A percentile compares a stretch with the other conserved stretches of the same genome.
Conservation (phyloP, 805 yeast genomes). For the Grigorovia yakushimaensis region DNA sequence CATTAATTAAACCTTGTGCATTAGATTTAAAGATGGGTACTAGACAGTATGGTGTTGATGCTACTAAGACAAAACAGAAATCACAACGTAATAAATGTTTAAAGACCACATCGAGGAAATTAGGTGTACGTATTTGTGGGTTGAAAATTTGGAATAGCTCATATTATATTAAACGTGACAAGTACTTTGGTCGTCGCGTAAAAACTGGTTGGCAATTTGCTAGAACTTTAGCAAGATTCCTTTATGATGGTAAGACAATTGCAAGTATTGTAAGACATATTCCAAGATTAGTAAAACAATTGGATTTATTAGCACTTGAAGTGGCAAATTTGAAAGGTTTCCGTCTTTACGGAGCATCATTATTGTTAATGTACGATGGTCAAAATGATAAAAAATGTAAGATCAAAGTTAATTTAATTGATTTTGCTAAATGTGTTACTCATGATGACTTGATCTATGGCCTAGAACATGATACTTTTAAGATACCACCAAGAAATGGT, state of each 20-base stretch:
- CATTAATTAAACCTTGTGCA: constrained; percentile 79
- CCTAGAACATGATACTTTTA: constrained; percentile 28
- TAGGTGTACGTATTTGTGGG: constrained; percentile 94
- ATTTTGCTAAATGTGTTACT: constrained; percentile 89
- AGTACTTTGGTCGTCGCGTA: constrained; percentile 82
- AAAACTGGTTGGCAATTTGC: constrained; percentile 67
- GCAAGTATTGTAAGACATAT: constrained; percentile 57
- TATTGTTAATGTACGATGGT: constrained; percentile 85
- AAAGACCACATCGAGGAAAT: constrained; percentile 63
- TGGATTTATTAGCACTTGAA: constrained; percentile 48
- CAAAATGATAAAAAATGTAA: constrained; percentile 13
- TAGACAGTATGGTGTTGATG: constrained; percentile 95
- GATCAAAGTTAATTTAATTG: constrained; percentile 65
- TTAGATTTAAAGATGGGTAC: constrained; percentile 97
- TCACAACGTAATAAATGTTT: constrained; percentile 80
- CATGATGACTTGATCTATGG: constrained; percentile 39
- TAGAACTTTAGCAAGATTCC: constrained; percentile 60
- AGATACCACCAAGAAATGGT: constrained; percentile 65
- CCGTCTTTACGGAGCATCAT: constrained; percentile 84
- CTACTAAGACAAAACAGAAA: constrained; percentile 53
- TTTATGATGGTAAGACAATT: constrained; percentile 61
- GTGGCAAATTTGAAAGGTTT: constrained; percentile 57
- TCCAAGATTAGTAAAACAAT: constrained; percentile 51
- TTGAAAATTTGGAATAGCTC: constrained; percentile 69
- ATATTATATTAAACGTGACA: constrained; percentile 63